Evolutionary conservation across 768 basidiomycete genomes (phyloP).

Genomic region (Amanita pallidorosea): DNA sequence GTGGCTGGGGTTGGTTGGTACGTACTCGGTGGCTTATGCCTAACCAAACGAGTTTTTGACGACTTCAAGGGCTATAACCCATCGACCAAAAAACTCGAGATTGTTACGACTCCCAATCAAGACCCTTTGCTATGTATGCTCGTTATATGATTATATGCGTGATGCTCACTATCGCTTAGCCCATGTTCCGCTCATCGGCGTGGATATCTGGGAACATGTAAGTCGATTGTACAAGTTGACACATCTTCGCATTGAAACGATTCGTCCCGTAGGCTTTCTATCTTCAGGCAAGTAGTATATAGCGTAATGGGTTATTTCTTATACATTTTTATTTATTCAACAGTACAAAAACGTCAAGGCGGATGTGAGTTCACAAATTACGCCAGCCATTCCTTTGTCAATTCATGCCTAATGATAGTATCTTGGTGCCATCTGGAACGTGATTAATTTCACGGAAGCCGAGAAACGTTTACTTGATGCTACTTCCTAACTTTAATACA

Average conservation of each 20-base stretch:
- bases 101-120: slow-evolving; percentile 92
- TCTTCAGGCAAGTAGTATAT: slow-evolving; percentile 29
- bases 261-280: slow-evolving; percentile 51
- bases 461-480: slow-evolving; percentile 35
- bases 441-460: slow-evolving; percentile 85
- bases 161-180: slow-evolving; percentile 27
- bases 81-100: slow-evolving; percentile 64
- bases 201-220: slow-evolving; percentile 96
- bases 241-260: slow-evolving; percentile 4
- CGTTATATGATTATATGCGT: background rate
- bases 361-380: slow-evolving; percentile 49
- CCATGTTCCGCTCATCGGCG: slow-evolving; percentile 85
- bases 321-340: slow-evolving; percentile 9
- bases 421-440: slow-evolving; percentile 80
- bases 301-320: slow-evolving; percentile 2
- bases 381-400: background rate
- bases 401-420: background rate
- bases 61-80: slow-evolving; percentile 55
- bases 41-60: background rate
- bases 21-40: slow-evolving; percentile 11
- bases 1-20: slow-evolving; percentile 98
- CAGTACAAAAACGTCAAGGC: slow-evolving; percentile 90
- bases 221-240: slow-evolving; percentile 19
- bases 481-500: slow-evolving; percentile 7
- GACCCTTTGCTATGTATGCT: slow-evolving; percentile 58